Evolutionary conservation across 1,139 yeast genomes (phyloP).

Genomic region (Wickerhamiella infanticola): DNA sequence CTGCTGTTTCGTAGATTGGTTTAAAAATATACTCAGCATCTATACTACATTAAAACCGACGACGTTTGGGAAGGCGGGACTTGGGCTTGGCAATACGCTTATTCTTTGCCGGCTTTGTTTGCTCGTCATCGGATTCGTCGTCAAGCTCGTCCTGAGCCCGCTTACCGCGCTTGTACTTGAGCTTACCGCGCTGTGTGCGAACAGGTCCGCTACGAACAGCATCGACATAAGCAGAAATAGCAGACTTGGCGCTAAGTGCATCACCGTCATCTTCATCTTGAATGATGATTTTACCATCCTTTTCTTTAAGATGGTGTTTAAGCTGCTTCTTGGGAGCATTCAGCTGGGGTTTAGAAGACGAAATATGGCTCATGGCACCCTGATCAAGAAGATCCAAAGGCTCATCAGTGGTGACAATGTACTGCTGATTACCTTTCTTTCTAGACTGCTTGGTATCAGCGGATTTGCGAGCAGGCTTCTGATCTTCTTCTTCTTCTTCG

Average conservation of each 20-base stretch:
- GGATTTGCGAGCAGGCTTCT: slow-evolving; percentile 17
- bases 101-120: background rate
- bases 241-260: slow-evolving; percentile 41
- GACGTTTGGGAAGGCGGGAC: background rate
- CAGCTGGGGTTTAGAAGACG: slow-evolving; percentile 65
- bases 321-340: slow-evolving; percentile 21
- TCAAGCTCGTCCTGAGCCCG: slow-evolving; percentile 38
- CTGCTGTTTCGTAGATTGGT: too few relatives aligned
- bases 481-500: slow-evolving; percentile 22
- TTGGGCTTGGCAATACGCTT: slow-evolving; percentile 1
- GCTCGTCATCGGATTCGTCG: slow-evolving; percentile 36
- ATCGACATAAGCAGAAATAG: slow-evolving; percentile 82
- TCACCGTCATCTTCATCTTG: slow-evolving; percentile 21
- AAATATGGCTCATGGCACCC: slow-evolving; percentile 69
- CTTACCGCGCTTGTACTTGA: slow-evolving; percentile 62
- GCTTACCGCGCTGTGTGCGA: slow-evolving; percentile 79
- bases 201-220: slow-evolving; percentile 89
- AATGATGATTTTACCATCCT: slow-evolving; percentile 26
- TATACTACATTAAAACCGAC: background rate
- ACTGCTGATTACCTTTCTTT: slow-evolving; percentile 26
- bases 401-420: slow-evolving; percentile 64
- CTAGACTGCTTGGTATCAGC: slow-evolving; percentile 17
- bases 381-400: slow-evolving; percentile 85
- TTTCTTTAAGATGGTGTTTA: slow-evolving; percentile 33
- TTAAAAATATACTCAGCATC: too few relatives aligned